These are phyloP conservation scores for Miscanthus sacchariflorus DNA, from an alignment of 202 grass and related monocot genomes.

Conservation along the genomic window DNA sequence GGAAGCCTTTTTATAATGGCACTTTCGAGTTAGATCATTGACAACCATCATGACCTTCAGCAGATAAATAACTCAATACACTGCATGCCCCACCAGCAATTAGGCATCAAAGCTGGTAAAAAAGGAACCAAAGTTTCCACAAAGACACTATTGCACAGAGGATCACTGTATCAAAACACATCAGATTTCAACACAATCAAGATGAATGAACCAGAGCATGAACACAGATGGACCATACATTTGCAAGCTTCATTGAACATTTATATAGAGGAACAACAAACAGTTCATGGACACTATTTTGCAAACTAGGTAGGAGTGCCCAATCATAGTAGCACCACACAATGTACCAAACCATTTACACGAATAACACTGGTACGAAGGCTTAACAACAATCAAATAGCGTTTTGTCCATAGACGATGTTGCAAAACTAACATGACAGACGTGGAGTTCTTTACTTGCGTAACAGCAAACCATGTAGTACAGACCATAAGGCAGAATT, in stretches of 20 bases:
- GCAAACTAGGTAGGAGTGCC: constrained; percentile 47
- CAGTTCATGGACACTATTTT: constrained; percentile 36
- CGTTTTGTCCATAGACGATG: constrained; percentile 46
- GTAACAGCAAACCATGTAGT: constrained; percentile 46
- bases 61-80: constrained; percentile 57
- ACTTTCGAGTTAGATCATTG: constrained; percentile 29
- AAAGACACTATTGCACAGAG: constrained; percentile 29
- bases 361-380: constrained; percentile 55
- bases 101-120: constrained; percentile 38
- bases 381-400: constrained; percentile 53
- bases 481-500: constrained; percentile 46
- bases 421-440: constrained; percentile 46
- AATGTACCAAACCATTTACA: constrained; percentile 63
- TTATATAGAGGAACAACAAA: constrained; percentile 38
- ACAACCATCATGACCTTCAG: constrained; percentile 64
- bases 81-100: constrained; percentile 52
- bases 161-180: background rate
- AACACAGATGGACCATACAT: constrained; percentile 21
- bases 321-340: constrained; percentile 45
- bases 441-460: constrained; percentile 43
- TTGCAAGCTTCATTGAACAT: constrained; percentile 52
- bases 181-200: constrained; percentile 18
- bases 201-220: constrained; percentile 33
- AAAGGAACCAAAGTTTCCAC: constrained; percentile 16
- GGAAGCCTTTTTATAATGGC: constrained; percentile 48